A percentile compares a stretch with the other conserved stretches of the same genome.
phyloP scores from a whole-genome alignment of 352 stramenopile genomes.

The Pythium pyrilobum region DNA sequence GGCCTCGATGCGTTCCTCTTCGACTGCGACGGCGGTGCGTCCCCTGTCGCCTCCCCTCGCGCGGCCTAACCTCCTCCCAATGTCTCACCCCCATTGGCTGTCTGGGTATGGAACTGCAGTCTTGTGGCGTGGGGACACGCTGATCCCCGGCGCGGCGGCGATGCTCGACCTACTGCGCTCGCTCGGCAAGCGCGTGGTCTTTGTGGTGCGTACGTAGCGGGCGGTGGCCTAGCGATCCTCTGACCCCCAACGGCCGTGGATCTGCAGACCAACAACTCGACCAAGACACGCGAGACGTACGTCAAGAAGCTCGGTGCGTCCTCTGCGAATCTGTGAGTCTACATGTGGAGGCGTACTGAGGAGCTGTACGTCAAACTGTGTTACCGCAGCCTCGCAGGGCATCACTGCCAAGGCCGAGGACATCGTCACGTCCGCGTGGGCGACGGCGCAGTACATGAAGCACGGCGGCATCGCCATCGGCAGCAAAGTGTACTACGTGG shows the following conservation, averaged over 20 bases:
- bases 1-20: conserved; percentile 71
- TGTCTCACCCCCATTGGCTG: no score
- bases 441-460: conserved; percentile 79
- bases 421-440: conserved; percentile 84
- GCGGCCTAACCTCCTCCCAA: no score
- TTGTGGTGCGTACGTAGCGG: conserved; percentile 64
- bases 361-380: no score
- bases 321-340: no score
- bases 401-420: conserved; percentile 60
- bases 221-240: no score
- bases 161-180: conserved; percentile 59
- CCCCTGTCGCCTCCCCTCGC: conserved; percentile 32
- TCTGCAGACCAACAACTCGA: conserved; percentile 86
- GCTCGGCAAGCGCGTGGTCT: conserved; percentile 78
- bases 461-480: conserved; percentile 58
- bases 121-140: conserved; percentile 37
- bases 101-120: conserved; percentile 11
- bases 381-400: conserved; percentile 62
- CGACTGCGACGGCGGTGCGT: conserved; percentile 75
- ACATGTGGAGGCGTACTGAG: no score
- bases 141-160: conserved; percentile 55
- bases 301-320: conserved; percentile 74
- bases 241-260: no score
- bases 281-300: conserved; percentile 73
- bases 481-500: conserved; percentile 83